Percentiles rank a stretch among this genome's conserved stretches.
phyloP scores from a whole-genome alignment of 1,284 basidiomycete species.

The Naganishia sp. region DNA sequence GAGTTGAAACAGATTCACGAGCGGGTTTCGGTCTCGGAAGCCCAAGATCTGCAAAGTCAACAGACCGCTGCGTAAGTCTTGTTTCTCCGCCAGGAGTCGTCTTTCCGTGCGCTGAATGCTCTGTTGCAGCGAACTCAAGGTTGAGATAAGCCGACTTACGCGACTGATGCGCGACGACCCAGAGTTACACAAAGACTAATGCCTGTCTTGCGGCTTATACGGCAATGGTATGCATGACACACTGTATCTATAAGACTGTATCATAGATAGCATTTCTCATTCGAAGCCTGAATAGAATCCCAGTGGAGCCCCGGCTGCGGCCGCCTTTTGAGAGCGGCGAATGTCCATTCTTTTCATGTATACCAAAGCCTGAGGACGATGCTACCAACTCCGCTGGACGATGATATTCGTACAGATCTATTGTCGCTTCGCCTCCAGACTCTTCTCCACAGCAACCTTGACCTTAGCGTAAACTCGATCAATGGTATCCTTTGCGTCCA shows the following conservation, averaged over 20 bases:
- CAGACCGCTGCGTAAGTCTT: constrained; percentile 41
- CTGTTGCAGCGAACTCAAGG: constrained; percentile 38
- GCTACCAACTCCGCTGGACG: too few relatives aligned
- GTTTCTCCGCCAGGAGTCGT: background rate
- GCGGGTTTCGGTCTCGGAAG: constrained; percentile 33
- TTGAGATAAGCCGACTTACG: constrained; percentile 41
- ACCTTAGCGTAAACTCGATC: constrained; percentile 72
- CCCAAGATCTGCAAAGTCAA: constrained; percentile 38
- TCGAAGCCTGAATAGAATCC: background rate
- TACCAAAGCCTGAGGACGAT: background rate
- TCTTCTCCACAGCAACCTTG: constrained; percentile 59
- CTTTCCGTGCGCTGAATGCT: constrained; percentile 14
- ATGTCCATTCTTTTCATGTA: background rate
- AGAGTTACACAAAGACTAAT: background rate
- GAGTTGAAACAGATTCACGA: constrained; percentile 17
- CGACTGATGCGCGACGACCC: constrained; percentile 40
- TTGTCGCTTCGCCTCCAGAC: constrained; percentile 36
- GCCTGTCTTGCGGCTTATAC: too few relatives aligned
- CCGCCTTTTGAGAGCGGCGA: background rate
- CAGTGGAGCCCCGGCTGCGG: too few relatives aligned
- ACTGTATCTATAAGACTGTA: constrained; percentile 12
- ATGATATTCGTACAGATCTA: background rate
- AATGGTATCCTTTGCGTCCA: constrained; percentile 73
- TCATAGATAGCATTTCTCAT: background rate
- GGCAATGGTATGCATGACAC: background rate